Evolutionary conservation across 208 protist genomes (phyloP).

Genomic region (Strigomonas culicis): DNA sequence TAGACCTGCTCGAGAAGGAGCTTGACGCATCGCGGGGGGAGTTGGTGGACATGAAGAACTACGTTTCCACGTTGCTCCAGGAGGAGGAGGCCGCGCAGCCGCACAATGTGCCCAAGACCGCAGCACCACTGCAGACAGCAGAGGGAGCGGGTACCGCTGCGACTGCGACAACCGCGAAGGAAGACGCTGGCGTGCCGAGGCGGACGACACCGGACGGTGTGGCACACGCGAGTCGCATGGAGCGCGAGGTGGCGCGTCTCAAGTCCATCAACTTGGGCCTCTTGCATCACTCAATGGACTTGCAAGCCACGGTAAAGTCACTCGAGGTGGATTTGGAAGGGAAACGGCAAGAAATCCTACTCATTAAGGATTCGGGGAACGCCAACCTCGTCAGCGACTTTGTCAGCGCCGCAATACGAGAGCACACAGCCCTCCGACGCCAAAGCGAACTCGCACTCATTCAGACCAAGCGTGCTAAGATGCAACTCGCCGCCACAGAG

Average conservation of each 20-base stretch:
- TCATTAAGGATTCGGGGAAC: slow-evolving; percentile 67
- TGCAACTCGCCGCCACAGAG: slow-evolving; percentile 80
- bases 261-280: slow-evolving; percentile 87
- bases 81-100: slow-evolving; percentile 11
- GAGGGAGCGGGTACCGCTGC: background rate
- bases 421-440: slow-evolving; percentile 72
- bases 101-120: no score
- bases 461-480: slow-evolving; percentile 54
- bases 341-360: slow-evolving; percentile 58
- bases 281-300: slow-evolving; percentile 73
- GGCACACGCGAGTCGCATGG: slow-evolving; percentile 25
- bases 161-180: background rate
- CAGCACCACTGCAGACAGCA: background rate
- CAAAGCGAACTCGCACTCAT: slow-evolving; percentile 79
- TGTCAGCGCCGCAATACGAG: slow-evolving; percentile 74
- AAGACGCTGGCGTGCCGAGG: background rate
- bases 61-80: slow-evolving; percentile 33
- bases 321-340: slow-evolving; percentile 67
- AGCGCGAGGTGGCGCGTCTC: slow-evolving; percentile 72
- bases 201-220: slow-evolving; percentile 7
- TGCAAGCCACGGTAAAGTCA: slow-evolving; percentile 57
- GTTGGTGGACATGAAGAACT: slow-evolving; percentile 36
- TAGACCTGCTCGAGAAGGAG: slow-evolving; percentile 65
- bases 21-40: slow-evolving; percentile 52
- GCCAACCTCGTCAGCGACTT: slow-evolving; percentile 70